Evolutionary conservation across 108 stramenopile species (phyloP), one percentile per base, ranked within the genome.

Genomic region (Thalassiosira profunda): DNA sequence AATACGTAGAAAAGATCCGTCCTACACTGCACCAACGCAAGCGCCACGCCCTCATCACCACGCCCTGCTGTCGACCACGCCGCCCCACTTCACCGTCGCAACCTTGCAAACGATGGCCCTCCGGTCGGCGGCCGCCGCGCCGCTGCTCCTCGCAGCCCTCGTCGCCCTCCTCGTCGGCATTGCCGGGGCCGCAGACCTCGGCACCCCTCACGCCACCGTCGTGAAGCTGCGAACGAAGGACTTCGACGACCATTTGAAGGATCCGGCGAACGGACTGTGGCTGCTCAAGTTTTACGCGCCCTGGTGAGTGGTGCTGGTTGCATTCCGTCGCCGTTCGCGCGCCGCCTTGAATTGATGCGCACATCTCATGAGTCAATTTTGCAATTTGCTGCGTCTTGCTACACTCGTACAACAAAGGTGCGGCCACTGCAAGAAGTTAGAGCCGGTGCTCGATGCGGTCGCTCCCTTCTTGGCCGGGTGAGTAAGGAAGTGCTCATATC

Each of bases 201-300:
- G 81, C 53, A 83, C 70, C 26, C 73, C 81, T 5, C 85, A 86
- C 54, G 56, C 61, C 7, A 58, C 60, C 1, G 83, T 86, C n/a
- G 70, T 88, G 14, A 53, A 47, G 2, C 63, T 92, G 31, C 83
- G 72, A 29, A 21, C 33, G 5, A 51, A 65, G 28, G 79, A 69
- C 40, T 89, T 87, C 35, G 47, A 70, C 7, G 58, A 67, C 6
- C 66, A 79, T 14, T 56, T 92, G 48, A 70, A 80, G 29, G 91
- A 90, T 63, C 73, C 78, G 1, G 84, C 80, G 30, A 94, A 94
- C 48, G 79, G 82, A 2, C 24, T 90, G 3, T 95, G 88, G 87
- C 65, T 93, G 8, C 66, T 90, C 34, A 88, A 90, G 43, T 90
- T 90, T 63, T 90, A 86, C 71, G 89, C 87, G 14, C 87, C 87